Percentiles rank a stretch among this genome's conserved stretches.
phyloP scores from a whole-genome alignment of 148 eudicot species.

The Oxyria digyna region DNA sequence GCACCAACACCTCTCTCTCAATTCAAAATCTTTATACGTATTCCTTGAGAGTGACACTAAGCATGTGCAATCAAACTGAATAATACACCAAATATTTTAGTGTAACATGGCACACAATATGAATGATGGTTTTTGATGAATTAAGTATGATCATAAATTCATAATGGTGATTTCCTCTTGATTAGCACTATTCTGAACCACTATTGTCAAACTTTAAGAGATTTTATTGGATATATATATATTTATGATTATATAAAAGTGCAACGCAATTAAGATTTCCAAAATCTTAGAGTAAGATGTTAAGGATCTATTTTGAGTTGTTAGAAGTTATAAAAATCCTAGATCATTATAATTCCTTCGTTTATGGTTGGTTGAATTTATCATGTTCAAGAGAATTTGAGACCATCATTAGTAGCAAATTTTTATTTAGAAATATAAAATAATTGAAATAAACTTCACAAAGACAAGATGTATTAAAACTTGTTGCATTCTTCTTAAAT shows the following conservation, averaged over 20 bases:
- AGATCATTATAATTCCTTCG: neutral
- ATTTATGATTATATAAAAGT: neutral
- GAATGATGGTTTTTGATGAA: neutral
- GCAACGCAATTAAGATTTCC: neutral
- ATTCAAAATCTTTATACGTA: too few relatives aligned
- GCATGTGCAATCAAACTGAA: neutral
- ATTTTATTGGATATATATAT: neutral
- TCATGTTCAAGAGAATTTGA: neutral
- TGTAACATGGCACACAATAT: constrained; percentile 4
- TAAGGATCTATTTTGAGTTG: neutral
- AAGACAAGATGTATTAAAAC: too few relatives aligned
- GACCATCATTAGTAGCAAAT: too few relatives aligned
- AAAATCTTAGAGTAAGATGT: neutral
- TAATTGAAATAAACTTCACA: too few relatives aligned
- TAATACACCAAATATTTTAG: neutral
- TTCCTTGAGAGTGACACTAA: too few relatives aligned
- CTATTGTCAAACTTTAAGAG: neutral
- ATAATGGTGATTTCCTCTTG: neutral
- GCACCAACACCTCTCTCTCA: too few relatives aligned
- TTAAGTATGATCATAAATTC: neutral
- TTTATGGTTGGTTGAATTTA: neutral
- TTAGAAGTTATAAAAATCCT: neutral
- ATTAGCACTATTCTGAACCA: neutral
- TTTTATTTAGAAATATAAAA: too few relatives aligned
- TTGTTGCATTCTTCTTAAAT: too few relatives aligned